phyloP scores from a whole-genome alignment of 202 grass and related monocot genomes.

The Carex arenaria region DNA sequence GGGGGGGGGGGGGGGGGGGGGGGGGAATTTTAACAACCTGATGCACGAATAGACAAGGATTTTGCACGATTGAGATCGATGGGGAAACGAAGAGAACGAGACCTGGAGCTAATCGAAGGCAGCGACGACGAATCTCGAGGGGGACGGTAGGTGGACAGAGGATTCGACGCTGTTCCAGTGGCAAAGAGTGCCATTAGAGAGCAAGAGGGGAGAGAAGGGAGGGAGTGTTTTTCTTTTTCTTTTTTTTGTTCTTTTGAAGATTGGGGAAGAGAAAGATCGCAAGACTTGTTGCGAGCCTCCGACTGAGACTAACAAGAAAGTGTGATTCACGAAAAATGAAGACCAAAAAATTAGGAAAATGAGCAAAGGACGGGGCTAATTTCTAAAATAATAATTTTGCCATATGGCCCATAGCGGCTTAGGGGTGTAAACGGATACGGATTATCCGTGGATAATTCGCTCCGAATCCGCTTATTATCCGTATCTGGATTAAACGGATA shows the following conservation, averaged over 20 bases:
- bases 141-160: neutral
- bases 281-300: neutral
- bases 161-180: neutral
- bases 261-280: neutral
- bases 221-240: too few relatives aligned
- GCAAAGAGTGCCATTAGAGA: slow-evolving; percentile 20
- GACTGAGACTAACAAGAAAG: neutral
- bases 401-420: too few relatives aligned
- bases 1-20: too few relatives aligned
- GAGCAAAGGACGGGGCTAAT: neutral
- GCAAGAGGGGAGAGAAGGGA: neutral
- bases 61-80: slow-evolving; percentile 13
- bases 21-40: slow-evolving; percentile 9
- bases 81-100: slow-evolving; percentile 18
- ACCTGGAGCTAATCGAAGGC: neutral
- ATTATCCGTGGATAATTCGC: too few relatives aligned
- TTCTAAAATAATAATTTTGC: too few relatives aligned
- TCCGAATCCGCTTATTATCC: too few relatives aligned
- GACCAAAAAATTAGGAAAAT: neutral
- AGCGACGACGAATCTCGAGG: neutral
- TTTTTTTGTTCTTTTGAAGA: neutral
- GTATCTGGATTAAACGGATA: too few relatives aligned
- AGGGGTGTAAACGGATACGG: too few relatives aligned
- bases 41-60: slow-evolving; percentile 22
- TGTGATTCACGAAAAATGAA: slow-evolving; percentile 6